A percentile compares a stretch with the other conserved stretches of the same genome.
phyloP scores from a whole-genome alignment of 805 yeast species.

The Priceomyces fermenticarens region DNA sequence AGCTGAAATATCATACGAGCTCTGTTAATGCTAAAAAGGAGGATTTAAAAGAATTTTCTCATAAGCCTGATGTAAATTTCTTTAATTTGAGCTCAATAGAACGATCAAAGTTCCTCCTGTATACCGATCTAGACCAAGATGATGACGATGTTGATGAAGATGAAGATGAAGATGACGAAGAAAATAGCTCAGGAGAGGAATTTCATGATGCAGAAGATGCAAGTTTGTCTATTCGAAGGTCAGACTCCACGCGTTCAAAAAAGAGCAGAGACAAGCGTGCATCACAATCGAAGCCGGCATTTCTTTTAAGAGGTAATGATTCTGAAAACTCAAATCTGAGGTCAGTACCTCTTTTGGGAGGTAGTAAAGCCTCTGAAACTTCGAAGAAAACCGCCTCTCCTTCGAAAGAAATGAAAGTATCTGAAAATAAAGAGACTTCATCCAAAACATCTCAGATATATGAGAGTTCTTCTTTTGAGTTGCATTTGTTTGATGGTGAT shows the following conservation, averaged over 20 bases:
- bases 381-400: too few relatives aligned
- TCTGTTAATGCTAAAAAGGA: constrained; percentile 21
- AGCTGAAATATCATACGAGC: constrained; percentile 62
- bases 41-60: constrained; percentile 55
- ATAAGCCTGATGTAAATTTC: constrained; percentile 21
- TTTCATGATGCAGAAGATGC: constrained; percentile 12
- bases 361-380: too few relatives aligned
- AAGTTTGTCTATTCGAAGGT: not conserved
- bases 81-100: constrained; percentile 20
- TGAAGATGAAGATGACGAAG: constrained; percentile 20
- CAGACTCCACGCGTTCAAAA: too few relatives aligned
- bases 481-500: constrained; percentile 57
- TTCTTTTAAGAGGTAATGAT: too few relatives aligned
- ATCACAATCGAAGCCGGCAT: too few relatives aligned
- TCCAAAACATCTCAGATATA: constrained; percentile 8
- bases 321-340: too few relatives aligned
- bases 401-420: too few relatives aligned
- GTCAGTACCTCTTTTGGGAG: too few relatives aligned
- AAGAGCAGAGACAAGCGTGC: too few relatives aligned
- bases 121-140: constrained; percentile 8
- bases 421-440: too few relatives aligned
- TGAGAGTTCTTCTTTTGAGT: constrained; percentile 27
- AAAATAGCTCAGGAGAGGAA: constrained; percentile 13
- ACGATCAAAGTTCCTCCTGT: constrained; percentile 9
- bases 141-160: constrained; percentile 26